Evolutionary conservation across 2,329 filamentous ascomycete species (phyloP), one percentile per base, ranked within the genome.

Genomic region (Ophiosphaerella narmari): DNA sequence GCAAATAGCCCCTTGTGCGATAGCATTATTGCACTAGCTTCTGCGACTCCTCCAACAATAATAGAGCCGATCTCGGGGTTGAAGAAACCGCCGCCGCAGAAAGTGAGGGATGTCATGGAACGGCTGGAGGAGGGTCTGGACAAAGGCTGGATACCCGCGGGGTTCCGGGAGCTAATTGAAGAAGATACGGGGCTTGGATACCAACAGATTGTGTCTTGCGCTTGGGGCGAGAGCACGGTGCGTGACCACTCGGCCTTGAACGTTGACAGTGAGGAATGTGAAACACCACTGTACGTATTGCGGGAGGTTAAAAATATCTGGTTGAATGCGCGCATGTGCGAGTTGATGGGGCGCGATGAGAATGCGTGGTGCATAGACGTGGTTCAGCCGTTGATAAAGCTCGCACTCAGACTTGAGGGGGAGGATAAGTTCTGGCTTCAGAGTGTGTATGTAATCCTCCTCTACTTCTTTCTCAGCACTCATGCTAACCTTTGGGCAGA

Each of bases 301-400:
- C 43, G 39, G 18, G 48, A 48, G 44, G 48, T 50, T 34, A 57
- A 50, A 37, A 43, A 56, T 46, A 50, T 53, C 13, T 36, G 34
- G 34, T 36, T 36, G 12, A 36, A 36, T 36, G 34, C 34, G 34
- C 12, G 34, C 12, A n/a, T 48, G 29, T 56, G 50, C 29, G 24
- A 56, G 39, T 16, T 29, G 31, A 43, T 39, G 23, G 50, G 43
- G 16, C 50, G 54, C 37, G 50, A 57, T 43, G 50, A 54, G 43
- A 54, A 54, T 13, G 54, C 51, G 33, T 57, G 48, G 51, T 55
- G 45, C 39, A 46, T 46, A 31, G 47, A 52, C 44, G 48, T 57
- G 33, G 39, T 54, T 18, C 35, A 44, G 46, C 49, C 46, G 32
- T 23, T 56, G 38, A 21, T 56, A 34, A 47, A 56, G 39, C 49